Evolutionary conservation across 75 land plant genomes (phyloP).

Genomic region (Ceratopteris richardii): DNA sequence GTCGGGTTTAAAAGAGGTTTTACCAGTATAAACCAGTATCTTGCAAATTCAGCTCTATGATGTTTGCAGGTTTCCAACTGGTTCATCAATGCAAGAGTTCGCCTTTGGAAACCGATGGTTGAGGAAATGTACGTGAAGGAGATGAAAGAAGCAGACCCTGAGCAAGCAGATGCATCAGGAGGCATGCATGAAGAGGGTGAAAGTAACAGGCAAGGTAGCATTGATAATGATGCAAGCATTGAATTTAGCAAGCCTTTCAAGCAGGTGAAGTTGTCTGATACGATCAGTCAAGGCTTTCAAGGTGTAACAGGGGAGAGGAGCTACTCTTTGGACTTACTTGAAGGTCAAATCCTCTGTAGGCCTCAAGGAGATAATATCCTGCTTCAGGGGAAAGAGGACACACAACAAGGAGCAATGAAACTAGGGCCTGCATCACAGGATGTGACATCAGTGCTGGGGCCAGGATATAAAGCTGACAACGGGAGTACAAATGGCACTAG

Average conservation of each 20-base stretch:
- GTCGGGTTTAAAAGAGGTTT: too few relatives aligned
- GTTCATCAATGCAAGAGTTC: constrained; percentile 94
- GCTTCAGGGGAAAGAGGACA: too few relatives aligned
- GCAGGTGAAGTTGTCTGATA: background rate
- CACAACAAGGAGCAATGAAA: background rate
- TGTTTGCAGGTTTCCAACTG: constrained; percentile 76
- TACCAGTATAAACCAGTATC: too few relatives aligned
- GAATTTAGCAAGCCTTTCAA: background rate
- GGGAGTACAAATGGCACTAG: background rate
- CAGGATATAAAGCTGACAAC: background rate
- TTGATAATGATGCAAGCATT: background rate
- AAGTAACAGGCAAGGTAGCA: background rate
- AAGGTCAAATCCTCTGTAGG: too few relatives aligned
- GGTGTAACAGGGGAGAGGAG: background rate
- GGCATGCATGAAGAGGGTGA: constrained; percentile 26
- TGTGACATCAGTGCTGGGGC: background rate
- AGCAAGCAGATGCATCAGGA: constrained; percentile 19
- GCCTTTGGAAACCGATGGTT: constrained; percentile 98
- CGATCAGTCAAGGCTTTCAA: background rate
- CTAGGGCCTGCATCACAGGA: background rate
- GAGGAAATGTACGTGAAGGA: constrained; percentile 98
- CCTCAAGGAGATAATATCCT: too few relatives aligned
- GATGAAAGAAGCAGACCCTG: constrained; percentile 41
- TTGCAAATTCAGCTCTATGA: too few relatives aligned
- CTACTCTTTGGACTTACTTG: background rate